These are phyloP conservation scores for Physaria fendleri DNA, from an alignment of 345 rosid genomes.

Conservation along the genomic window DNA sequence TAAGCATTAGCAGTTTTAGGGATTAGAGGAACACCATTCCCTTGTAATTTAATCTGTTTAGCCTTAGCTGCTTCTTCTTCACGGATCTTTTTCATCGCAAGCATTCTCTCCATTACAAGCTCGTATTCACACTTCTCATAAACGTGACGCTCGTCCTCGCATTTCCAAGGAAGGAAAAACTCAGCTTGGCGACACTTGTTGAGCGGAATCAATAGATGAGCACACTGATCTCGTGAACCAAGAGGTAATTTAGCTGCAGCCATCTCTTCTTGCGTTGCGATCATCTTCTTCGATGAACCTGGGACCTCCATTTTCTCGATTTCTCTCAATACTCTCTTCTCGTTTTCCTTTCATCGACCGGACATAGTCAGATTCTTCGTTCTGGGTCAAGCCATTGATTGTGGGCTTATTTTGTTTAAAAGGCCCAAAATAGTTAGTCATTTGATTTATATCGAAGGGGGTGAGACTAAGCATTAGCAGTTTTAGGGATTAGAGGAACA, in stretches of 20 bases:
- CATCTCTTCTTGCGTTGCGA: slow-evolving; percentile 95
- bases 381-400: slow-evolving; percentile 3
- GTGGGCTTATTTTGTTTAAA: not conserved
- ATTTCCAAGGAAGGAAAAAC: slow-evolving; percentile 95
- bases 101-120: slow-evolving; percentile 98
- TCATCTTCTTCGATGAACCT: slow-evolving; percentile 97
- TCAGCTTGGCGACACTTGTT: slow-evolving; percentile 95
- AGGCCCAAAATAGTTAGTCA: too few relatives aligned
- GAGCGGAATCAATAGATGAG: slow-evolving; percentile 88
- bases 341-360: too few relatives aligned
- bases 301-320: slow-evolving; percentile 57
- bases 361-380: not conserved
- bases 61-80: slow-evolving; percentile 60
- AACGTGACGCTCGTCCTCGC: slow-evolving; percentile 85
- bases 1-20: slow-evolving; percentile 85
- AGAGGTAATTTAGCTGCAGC: slow-evolving; percentile 68
- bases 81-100: slow-evolving; percentile 97
- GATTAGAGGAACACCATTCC: slow-evolving; percentile 53
- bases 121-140: slow-evolving; percentile 99
- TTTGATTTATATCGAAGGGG: slow-evolving; percentile 13
- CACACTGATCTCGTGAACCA: slow-evolving; percentile 90
- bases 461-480: slow-evolving; percentile 64
- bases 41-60: slow-evolving; percentile 42
- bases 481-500: slow-evolving; percentile 73
- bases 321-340: slow-evolving; percentile 8